Conservation (phyloP, 805 yeast species). For the Cyberlindnera petersonii region DNA sequence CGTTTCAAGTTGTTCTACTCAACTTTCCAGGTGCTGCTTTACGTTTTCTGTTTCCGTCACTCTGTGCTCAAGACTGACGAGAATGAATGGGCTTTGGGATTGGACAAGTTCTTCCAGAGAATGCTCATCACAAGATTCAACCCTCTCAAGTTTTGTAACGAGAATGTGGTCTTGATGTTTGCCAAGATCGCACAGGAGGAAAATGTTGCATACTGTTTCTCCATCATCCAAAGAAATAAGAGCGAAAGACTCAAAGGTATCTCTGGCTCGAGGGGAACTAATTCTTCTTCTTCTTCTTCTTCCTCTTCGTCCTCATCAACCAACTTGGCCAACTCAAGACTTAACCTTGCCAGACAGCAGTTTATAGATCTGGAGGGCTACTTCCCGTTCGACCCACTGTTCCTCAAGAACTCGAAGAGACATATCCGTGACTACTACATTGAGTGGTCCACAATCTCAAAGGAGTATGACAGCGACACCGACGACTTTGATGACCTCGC, state of each 20-base stretch:
- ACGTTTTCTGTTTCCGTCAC: slow-evolving; percentile 89
- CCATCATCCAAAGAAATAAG: slow-evolving; percentile 87
- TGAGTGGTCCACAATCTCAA: slow-evolving; percentile 81
- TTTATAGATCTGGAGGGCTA: slow-evolving; percentile 89
- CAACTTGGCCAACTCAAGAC: slow-evolving; percentile 22
- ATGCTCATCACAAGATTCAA: slow-evolving; percentile 84
- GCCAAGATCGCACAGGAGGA: slow-evolving; percentile 89
- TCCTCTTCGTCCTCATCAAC: background rate
- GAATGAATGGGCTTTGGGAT: slow-evolving; percentile 67
- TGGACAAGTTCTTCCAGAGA: slow-evolving; percentile 85
- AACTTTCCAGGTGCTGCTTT: slow-evolving; percentile 83
- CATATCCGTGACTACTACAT: slow-evolving; percentile 56
- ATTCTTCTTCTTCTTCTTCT: background rate
- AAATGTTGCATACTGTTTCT: slow-evolving; percentile 88
- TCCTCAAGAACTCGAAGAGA: slow-evolving; percentile 57
- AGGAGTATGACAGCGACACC: slow-evolving; percentile 44
- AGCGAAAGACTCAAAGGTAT: slow-evolving; percentile 42
- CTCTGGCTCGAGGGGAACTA: slow-evolving; percentile 27
- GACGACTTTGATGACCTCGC: slow-evolving; percentile 42
- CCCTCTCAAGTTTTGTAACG: slow-evolving; percentile 90
- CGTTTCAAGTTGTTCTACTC: slow-evolving; percentile 86
- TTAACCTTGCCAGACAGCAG: slow-evolving; percentile 61
- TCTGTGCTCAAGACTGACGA: slow-evolving; percentile 43
- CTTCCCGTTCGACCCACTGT: slow-evolving; percentile 93
- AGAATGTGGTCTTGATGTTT: slow-evolving; percentile 88